A percentile compares a stretch with the other conserved stretches of the same genome.
Conservation (phyloP, 176 grass and related monocot genomes). For the Typha latifolia region DNA sequence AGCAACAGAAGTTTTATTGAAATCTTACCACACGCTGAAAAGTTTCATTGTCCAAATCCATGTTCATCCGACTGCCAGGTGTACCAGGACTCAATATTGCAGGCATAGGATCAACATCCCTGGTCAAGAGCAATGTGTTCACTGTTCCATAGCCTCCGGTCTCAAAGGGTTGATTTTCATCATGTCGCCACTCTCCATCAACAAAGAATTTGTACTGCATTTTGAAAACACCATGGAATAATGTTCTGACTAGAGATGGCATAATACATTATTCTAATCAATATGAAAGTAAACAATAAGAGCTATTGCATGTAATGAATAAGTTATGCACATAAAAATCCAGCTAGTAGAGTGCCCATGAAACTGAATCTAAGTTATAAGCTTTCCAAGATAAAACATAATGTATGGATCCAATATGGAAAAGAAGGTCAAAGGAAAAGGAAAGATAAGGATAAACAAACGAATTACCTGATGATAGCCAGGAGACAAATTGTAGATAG, state of each 20-base stretch:
- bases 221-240: constrained; percentile 17
- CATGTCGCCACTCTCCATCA: constrained; percentile 86
- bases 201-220: constrained; percentile 94
- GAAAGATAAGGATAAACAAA: not conserved
- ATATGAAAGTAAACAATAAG: too few relatives aligned
- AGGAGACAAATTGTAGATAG: constrained; percentile 54
- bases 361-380: not conserved
- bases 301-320: not conserved
- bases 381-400: not conserved
- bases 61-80: constrained; percentile 38
- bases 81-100: constrained; percentile 42
- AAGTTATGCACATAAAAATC: not conserved
- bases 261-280: not conserved
- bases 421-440: constrained; percentile 2
- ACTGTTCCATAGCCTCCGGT: constrained; percentile 64
- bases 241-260: not conserved
- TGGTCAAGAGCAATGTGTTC: constrained; percentile 60
- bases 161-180: constrained; percentile 59
- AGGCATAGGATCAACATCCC: constrained; percentile 43
- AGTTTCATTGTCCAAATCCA: constrained; percentile 79
- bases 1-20: constrained; percentile 1
- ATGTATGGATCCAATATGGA: not conserved
- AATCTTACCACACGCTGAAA: constrained; percentile 45
- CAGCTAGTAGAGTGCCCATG: not conserved
- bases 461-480: constrained; percentile 59